Conservation (phyloP, 352 stramenopile species). For the Phytophthora sp. region DNA sequence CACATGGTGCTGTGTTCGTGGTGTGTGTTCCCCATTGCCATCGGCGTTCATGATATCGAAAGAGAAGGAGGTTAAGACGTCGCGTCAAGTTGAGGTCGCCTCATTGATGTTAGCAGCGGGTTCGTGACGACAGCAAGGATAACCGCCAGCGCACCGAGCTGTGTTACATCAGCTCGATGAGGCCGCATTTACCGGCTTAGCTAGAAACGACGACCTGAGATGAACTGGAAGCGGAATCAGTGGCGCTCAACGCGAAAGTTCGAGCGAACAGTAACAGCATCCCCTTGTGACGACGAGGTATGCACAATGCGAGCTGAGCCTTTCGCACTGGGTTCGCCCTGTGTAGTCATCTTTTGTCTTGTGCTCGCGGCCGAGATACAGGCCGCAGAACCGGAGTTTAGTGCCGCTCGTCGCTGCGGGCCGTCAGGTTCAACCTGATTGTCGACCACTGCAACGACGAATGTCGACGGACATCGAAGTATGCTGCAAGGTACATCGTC, state of each 20-base stretch:
- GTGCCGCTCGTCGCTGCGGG: background rate
- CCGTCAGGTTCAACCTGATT: constrained; percentile 10
- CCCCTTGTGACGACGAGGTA: constrained; percentile 6
- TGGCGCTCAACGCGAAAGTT: too few relatives aligned
- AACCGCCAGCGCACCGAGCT: constrained; percentile 13
- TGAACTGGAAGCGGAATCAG: background rate
- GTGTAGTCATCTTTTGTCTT: background rate
- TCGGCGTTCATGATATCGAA: background rate
- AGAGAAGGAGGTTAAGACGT: background rate
- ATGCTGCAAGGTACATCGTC: background rate
- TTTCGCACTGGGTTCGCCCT: background rate
- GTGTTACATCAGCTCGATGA: constrained; percentile 16
- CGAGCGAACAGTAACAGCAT: constrained; percentile 3
- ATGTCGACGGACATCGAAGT: constrained; percentile 16
- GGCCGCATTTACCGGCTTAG: background rate
- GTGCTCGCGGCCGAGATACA: too few relatives aligned
- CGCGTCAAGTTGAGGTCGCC: constrained; percentile 21
- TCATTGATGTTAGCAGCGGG: constrained; percentile 4
- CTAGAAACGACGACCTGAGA: constrained; percentile 11
- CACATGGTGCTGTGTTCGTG: constrained; percentile 6
- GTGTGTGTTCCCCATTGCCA: background rate
- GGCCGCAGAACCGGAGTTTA: background rate
- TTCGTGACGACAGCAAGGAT: background rate
- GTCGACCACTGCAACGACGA: constrained; percentile 10
- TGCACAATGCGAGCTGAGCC: constrained; percentile 27